Conservation (phyloP, 2,329 filamentous ascomycete species). For the Botrytis cinerea region DNA sequence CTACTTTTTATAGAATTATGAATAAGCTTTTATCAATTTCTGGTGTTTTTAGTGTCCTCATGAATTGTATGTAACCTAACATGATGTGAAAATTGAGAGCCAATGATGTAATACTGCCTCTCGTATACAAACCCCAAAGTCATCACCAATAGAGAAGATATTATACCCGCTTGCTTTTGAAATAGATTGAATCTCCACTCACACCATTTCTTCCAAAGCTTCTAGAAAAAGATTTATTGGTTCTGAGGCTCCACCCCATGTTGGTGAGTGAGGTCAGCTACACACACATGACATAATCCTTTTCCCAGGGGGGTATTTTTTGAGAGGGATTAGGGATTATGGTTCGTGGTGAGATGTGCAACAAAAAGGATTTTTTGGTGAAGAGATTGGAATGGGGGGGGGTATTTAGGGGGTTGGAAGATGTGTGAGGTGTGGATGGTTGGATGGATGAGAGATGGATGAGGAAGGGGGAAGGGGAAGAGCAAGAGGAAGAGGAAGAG, state of each 20-base stretch:
- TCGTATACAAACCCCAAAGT: background rate
- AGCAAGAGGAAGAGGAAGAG: too few relatives aligned
- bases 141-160: background rate
- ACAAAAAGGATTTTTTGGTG: too few relatives aligned
- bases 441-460: too few relatives aligned
- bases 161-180: background rate
- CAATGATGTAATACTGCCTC: background rate
- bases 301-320: background rate
- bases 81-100: background rate
- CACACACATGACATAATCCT: background rate
- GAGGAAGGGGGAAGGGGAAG: too few relatives aligned
- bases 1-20: conserved; percentile 14
- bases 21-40: background rate
- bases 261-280: background rate
- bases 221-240: conserved; percentile 9
- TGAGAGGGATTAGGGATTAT: background rate
- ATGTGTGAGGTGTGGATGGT: too few relatives aligned
- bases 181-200: background rate
- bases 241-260: background rate
- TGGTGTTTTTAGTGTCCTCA: background rate
- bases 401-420: too few relatives aligned
- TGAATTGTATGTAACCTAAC: background rate
- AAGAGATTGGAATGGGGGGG: background rate
- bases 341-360: conserved; percentile 1
- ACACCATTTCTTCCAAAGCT: background rate